Evolutionary conservation across 1,284 basidiomycete species (phyloP), one percentile per base, ranked within the genome.

Genomic region (Gymnopus androsaceus): DNA sequence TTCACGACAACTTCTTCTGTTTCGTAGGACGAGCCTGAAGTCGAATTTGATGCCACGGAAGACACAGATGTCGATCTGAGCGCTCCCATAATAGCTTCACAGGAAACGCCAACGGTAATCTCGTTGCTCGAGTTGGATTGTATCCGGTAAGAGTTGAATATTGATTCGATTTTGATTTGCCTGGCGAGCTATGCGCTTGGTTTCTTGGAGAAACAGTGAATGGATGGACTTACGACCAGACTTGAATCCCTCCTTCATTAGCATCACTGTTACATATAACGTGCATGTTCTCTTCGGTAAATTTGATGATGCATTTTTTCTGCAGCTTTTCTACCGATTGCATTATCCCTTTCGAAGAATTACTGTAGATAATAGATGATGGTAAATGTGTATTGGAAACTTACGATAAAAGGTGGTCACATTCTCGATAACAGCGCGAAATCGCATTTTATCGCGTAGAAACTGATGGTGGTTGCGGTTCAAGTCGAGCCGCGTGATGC

Each of bases 91-190:
- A 96, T 76, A 0, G 90, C 86, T 51, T 94, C 93, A 5, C 90
- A 78, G 1, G 83, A 76, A 19, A 93, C 71, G 30, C 82, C 75
- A 55, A 95, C 74, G 21, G 87, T 89, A 58, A 96, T 95, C 64
- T 88, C 85, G 68, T 96, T 94, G 49, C 85, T 78, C 1, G 87
- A 80, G 64, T 94, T 94, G 14, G 92, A 94, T 67, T 95, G 90
- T 61, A 96, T 94, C 36, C 91, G 87, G 69, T 92, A 95, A 58
- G 85, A 79, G 4, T 78, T 80, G 73, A 95, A 96, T 5, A 95
- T 71, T 0, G 89, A 85, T n/a, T 83, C 78, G 7, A 83, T 76
- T 68, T 85, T 85, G 62, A 85, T 80, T 63, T 82, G 78, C 12
- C 83, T 88, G 37, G 19, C 17, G 42, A 42, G 17, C 8, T 3